Evolutionary conservation across 148 eudicot genomes (phyloP).

Genomic region (Selenicereus undatus): DNA sequence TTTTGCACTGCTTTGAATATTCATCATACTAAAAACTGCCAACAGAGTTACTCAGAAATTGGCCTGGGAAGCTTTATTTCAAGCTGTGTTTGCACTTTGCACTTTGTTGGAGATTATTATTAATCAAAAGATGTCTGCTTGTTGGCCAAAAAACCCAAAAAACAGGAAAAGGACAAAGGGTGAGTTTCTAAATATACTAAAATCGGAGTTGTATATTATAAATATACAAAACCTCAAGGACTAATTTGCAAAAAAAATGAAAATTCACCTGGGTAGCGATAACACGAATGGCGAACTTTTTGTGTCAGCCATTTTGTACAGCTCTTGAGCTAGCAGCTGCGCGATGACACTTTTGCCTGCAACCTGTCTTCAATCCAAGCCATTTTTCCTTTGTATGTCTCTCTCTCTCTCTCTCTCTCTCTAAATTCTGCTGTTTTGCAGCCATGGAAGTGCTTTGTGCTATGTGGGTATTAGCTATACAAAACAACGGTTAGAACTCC

Average conservation of each 20-base stretch:
- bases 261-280: constrained; percentile 6
- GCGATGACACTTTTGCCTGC: constrained; percentile 21
- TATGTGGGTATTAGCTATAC: not conserved
- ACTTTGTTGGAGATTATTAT: too few species aligned
- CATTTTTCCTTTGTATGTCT: constrained; percentile 24
- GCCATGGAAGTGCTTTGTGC: not conserved
- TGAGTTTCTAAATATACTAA: not conserved
- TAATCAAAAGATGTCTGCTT: too few species aligned
- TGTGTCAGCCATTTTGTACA: not conserved
- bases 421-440: not conserved
- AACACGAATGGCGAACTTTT: constrained; percentile 4
- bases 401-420: not conserved
- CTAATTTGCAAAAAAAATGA: not conserved
- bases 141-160: too few species aligned
- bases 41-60: too few species aligned
- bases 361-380: constrained; percentile 24
- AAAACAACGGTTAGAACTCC: not conserved
- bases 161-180: not conserved
- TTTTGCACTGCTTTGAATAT: too few species aligned
- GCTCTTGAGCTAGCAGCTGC: not conserved
- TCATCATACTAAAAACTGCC: too few species aligned
- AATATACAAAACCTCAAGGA: constrained; percentile 11
- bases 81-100: too few species aligned
- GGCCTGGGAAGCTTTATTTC: too few species aligned
- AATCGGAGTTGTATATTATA: not conserved